A percentile compares a stretch with the other conserved stretches of the same genome.
Evolutionary conservation across 768 basidiomycete genomes (phyloP).

Genomic region (Leccinum barrowsii): DNA sequence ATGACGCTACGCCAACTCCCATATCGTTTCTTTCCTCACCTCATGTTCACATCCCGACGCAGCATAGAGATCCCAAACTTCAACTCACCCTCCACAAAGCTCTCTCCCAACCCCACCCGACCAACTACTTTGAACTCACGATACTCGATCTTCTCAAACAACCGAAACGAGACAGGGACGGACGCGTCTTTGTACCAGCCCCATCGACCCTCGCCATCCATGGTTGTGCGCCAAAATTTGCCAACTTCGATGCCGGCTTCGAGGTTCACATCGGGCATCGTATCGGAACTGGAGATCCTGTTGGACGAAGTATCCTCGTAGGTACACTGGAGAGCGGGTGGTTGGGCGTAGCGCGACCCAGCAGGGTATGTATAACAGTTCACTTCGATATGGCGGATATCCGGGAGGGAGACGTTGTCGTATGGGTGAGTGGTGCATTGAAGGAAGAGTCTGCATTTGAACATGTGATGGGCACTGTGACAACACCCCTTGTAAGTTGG

Average conservation of each 20-base stretch:
- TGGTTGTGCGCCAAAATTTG: constrained; percentile 14
- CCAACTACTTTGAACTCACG: constrained; percentile 39
- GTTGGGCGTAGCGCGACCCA: constrained; percentile 2
- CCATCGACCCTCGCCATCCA: constrained; percentile 17
- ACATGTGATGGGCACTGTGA: constrained; percentile 16
- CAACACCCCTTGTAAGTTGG: neutral
- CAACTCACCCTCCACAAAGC: constrained; percentile 21
- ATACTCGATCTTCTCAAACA: constrained; percentile 47
- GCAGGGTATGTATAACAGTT: constrained; percentile 15
- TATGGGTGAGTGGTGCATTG: constrained; percentile 15
- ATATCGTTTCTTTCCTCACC: neutral
- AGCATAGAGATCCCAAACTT: constrained; percentile 45
- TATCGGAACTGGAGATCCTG: neutral
- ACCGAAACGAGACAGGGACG: constrained; percentile 45
- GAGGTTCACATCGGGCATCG: neutral
- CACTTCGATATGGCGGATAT: constrained; percentile 18
- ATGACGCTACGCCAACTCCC: too few relatives aligned
- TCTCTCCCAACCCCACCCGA: constrained; percentile 34
- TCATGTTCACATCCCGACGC: constrained; percentile 37
- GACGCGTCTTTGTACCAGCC: constrained; percentile 39
- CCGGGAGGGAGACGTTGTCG: constrained; percentile 5
- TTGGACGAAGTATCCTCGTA: constrained; percentile 15
- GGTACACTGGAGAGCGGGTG: constrained; percentile 7
- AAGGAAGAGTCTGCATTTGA: constrained; percentile 25
- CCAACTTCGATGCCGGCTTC: constrained; percentile 23